Percentiles rank a stretch among this genome's conserved stretches.
Evolutionary conservation across 108 stramenopile genomes (phyloP).

Genomic region (Phaeodactylum tricornutum): DNA sequence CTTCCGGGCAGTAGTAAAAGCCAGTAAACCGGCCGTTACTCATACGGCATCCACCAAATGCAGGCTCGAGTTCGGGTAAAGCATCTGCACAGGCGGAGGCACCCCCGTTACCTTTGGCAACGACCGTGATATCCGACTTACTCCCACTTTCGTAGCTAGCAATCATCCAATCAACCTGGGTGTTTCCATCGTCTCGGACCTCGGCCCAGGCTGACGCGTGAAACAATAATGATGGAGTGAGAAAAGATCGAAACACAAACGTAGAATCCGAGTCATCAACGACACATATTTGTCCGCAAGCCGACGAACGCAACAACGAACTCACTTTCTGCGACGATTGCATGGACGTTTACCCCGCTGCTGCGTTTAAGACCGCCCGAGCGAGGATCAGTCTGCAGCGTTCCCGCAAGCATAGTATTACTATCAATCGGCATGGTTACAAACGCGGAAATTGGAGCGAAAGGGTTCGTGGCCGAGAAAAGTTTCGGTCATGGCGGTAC

Average conservation of each 20-base stretch:
- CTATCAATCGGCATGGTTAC: background rate
- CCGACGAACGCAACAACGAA: background rate
- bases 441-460: background rate
- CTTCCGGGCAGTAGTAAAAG: conserved; percentile 58
- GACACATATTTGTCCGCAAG: background rate
- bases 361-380: conserved; percentile 33
- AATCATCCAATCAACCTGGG: conserved; percentile 61
- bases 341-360: conserved; percentile 62
- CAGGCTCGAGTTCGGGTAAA: conserved; percentile 30
- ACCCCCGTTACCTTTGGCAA: conserved; percentile 59
- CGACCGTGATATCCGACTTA: conserved; percentile 67
- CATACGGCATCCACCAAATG: conserved; percentile 60
- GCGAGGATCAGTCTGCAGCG: conserved; percentile 69
- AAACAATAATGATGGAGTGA: conserved; percentile 5
- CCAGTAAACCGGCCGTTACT: conserved; percentile 56
- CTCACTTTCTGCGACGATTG: conserved; percentile 38
- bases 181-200: conserved; percentile 56
- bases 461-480: no score
- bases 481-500: no score
- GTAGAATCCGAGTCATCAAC: conserved; percentile 1
- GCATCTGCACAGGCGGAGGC: conserved; percentile 34
- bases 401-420: conserved; percentile 39
- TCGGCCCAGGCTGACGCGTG: conserved; percentile 37
- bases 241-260: conserved; percentile 1
- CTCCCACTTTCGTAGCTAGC: conserved; percentile 55